A percentile compares a stretch with the other conserved stretches of the same genome.
Conservation (phyloP, 208 protist species). For the Strigomonas culicis region DNA sequence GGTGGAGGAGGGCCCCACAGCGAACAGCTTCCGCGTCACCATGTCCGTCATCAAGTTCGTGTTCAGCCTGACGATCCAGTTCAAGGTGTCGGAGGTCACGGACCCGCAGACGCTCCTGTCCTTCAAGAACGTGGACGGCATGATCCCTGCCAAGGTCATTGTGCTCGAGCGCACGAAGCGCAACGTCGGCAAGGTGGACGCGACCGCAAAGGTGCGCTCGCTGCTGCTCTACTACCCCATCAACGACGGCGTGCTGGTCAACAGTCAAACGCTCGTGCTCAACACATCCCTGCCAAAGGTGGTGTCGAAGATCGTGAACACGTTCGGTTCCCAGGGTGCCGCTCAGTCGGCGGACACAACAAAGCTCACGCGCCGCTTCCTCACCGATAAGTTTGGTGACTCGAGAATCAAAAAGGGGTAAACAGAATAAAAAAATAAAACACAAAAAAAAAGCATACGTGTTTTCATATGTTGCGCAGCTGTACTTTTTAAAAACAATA, state of each 20-base stretch:
- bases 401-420: conserved; percentile 10
- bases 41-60: conserved; percentile 78
- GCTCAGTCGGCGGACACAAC: conserved; percentile 67
- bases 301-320: conserved; percentile 74
- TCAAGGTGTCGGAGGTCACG: conserved; percentile 80
- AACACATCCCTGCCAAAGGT: conserved; percentile 82
- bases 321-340: conserved; percentile 75
- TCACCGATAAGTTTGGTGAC: conserved; percentile 61
- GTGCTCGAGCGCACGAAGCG: conserved; percentile 89
- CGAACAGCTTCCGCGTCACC: conserved; percentile 74
- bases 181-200: conserved; percentile 68
- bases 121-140: conserved; percentile 59
- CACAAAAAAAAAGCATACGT: neutral
- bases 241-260: conserved; percentile 78
- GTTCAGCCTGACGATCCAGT: conserved; percentile 84
- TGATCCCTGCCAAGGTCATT: conserved; percentile 69
- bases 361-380: conserved; percentile 72
- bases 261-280: conserved; percentile 78
- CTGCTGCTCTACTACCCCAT: conserved; percentile 86
- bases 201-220: conserved; percentile 85
- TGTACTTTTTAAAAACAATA: neutral
- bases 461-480: too few relatives aligned
- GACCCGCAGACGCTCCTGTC: conserved; percentile 43
- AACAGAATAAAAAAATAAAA: conserved; percentile 2
- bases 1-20: conserved; percentile 42